Base-by-base conservation (phyloP, 2,329 filamentous ascomycete genomes). In the Neonectria sp. region DNA sequence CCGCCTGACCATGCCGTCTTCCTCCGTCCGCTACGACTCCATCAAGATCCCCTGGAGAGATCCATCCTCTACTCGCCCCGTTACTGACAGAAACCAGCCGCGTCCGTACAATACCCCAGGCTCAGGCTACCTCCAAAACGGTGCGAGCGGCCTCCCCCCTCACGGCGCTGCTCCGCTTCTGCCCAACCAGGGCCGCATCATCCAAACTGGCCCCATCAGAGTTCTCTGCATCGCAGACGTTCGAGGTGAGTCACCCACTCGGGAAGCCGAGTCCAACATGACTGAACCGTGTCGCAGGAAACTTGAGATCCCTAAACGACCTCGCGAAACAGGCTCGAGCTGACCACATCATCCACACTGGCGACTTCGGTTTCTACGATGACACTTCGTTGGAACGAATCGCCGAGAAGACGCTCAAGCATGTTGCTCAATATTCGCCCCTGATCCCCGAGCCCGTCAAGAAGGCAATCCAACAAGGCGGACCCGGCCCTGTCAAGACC, bases 361-460 rank as follows among this genome's bases (percentile, higher is more conserved):
- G 96, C 82, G 96, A 99, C 82, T 99, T 99, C 80, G 96, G 96
- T 70, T 99, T 99, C 85, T 99, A 99, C 85, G 96, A 99, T 82
- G 93, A 97, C 77, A 94, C 92, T 61, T 99, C 96, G 40, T 86
- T 99, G 73, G 95, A 98, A 78, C 92, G 96, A 78, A 98, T 99
- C 85, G 96, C 96, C 46, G 96, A 99, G 83, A 99, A 99, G 86
- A 99, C 96, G 25, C 88, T 99, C 58, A 98, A 97, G 84, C 96
- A 99, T 84, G 96, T 99, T 73, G 95, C 95, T 62, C 96, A 99
- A 84, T 99, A 99, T 83, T 99, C 96, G 59, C 96, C 96, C 24
- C 88, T 99, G 74, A 93, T 99, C 72, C 89, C 92, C 68, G 95
- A 98, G 79, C 84, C 88, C 27, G 86, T 91, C 69, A 93, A 92